Evolutionary conservation across 2,329 filamentous ascomycete species (phyloP), one percentile per base, ranked within the genome.

Genomic region (Fusarium hainanense): DNA sequence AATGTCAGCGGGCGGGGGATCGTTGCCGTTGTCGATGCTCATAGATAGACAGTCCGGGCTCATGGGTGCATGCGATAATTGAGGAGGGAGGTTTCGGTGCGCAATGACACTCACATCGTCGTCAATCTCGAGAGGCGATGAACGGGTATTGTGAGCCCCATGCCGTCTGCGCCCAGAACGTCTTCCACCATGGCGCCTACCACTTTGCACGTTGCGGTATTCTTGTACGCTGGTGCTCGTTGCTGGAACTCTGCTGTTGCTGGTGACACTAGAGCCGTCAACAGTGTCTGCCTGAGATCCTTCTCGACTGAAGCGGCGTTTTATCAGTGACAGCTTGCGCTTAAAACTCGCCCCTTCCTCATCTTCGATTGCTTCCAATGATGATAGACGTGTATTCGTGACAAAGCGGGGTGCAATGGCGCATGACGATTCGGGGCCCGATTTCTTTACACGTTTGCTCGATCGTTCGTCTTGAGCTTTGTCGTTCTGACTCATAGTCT

Each of bases 1-100:
- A 20, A 76, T 48, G 13, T 70, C 64, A 23, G 70, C 48, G 4
- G 65, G 71, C 14, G 74, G 66, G 3, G 70, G 72, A 34, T 65
- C 61, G n/a, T 65, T 50, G 12, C 49, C 48, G 14, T 28, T 7
- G 23, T 48, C 37, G 34, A 20, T 25, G 37, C 32, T 28, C 21
- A 25, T 50, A 16, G 40, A 57, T 12, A 79, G 58, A 11, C 60
- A 57, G 65, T 79, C 77, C 8, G 76, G 73, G 25, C 75, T 78
- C 13, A 42, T 48, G 14, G 27, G 20, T 25, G 41, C 32, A 20
- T 59, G 23, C 9, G 50, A 46, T 25, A 34, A 41, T 7, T 69
- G 68, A 34, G 68, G 69, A 20, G 55, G 47, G 23, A 69, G 46
- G n/a, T 71, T 59, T 27, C 52, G 54, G 41, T 71, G 65, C 16